phyloP scores from a whole-genome alignment of 2,329 filamentous ascomycete genomes.

The Colletotrichum neosansevieriae region DNA sequence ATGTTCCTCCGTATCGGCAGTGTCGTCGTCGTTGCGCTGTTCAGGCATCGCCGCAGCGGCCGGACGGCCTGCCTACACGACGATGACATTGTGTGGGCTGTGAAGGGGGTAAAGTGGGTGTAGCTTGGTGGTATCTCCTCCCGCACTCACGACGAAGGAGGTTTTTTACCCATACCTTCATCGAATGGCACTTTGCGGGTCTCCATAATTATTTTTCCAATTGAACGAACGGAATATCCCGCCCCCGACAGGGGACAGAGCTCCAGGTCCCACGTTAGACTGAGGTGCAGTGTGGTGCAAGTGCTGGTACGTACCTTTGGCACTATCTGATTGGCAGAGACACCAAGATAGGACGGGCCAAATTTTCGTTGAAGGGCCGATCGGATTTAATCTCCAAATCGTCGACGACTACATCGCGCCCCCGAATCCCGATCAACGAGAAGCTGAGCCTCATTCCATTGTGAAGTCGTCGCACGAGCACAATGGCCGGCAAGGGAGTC shows the following conservation, averaged over 20 bases:
- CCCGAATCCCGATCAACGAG: background rate
- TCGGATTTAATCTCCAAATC: slow-evolving; percentile 5
- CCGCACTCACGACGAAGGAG: slow-evolving; percentile 15
- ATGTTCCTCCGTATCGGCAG: slow-evolving; percentile 44
- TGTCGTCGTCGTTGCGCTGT: slow-evolving; percentile 52
- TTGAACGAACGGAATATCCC: slow-evolving; percentile 39
- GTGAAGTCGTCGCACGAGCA: slow-evolving; percentile 20
- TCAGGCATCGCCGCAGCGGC: slow-evolving; percentile 67
- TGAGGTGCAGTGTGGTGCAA: too few relatives aligned
- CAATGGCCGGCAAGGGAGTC: slow-evolving; percentile 62
- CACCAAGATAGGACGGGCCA: slow-evolving; percentile 33
- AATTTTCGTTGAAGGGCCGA: slow-evolving; percentile 36
- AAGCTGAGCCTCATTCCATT: slow-evolving; percentile 2
- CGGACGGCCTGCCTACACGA: slow-evolving; percentile 69
- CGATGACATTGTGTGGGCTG: slow-evolving; percentile 60
- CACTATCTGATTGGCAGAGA: slow-evolving; percentile 33
- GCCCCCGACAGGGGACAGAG: slow-evolving; percentile 32
- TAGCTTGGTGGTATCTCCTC: slow-evolving; percentile 9
- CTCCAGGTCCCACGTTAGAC: slow-evolving; percentile 24
- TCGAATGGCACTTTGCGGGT: slow-evolving; percentile 30
- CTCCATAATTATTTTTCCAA: slow-evolving; percentile 40
- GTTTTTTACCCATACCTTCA: slow-evolving; percentile 34
- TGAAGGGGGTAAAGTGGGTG: slow-evolving; percentile 14
- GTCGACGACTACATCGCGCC: slow-evolving; percentile 23
- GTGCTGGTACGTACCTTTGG: slow-evolving; percentile 22